phyloP scores from a whole-genome alignment of 495 filamentous ascomycete species.

The Jackrogersella multiformis region DNA sequence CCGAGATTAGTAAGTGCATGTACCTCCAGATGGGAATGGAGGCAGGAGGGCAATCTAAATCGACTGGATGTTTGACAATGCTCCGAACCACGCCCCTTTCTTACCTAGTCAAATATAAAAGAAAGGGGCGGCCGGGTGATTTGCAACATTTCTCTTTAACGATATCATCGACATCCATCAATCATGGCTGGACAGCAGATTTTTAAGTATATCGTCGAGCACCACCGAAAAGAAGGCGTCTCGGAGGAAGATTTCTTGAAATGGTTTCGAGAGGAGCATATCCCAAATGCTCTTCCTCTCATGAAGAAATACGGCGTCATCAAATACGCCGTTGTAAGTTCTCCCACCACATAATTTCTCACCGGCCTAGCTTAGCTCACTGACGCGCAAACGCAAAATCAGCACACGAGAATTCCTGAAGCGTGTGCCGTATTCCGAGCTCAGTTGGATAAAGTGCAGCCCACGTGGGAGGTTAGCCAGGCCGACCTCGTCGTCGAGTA shows the following conservation, averaged over 20 bases:
- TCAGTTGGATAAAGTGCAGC: conserved; percentile 4
- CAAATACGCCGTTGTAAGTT: conserved; percentile 27
- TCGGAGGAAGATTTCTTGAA: conserved; percentile 24
- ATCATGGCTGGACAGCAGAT: conserved; percentile 13
- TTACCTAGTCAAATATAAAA: too few species aligned
- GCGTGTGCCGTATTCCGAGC: conserved; percentile 6
- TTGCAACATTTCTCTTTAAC: too few species aligned
- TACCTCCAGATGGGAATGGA: too few species aligned
- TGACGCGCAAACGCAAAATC: neutral
- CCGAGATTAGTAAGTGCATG: too few species aligned
- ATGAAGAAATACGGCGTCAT: conserved; percentile 31
- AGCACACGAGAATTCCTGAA: conserved; percentile 14
- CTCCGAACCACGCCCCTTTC: too few species aligned
- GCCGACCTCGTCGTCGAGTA: conserved; percentile 32
- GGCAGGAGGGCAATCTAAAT: too few species aligned
- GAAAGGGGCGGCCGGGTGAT: too few species aligned
- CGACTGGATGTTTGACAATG: too few species aligned
- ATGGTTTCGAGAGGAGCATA: conserved; percentile 23
- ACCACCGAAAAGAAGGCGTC: conserved; percentile 28
- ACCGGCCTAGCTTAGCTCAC: neutral
- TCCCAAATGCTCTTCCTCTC: conserved; percentile 10
- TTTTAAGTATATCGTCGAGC: conserved; percentile 33
- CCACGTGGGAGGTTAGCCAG: conserved; percentile 20
- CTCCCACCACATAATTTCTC: neutral
- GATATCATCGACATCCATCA: too few species aligned